Evolutionary conservation across 2,329 filamentous ascomycete genomes (phyloP), one percentile per base, ranked within the genome.

Genomic region (Claviceps pazoutovae): DNA sequence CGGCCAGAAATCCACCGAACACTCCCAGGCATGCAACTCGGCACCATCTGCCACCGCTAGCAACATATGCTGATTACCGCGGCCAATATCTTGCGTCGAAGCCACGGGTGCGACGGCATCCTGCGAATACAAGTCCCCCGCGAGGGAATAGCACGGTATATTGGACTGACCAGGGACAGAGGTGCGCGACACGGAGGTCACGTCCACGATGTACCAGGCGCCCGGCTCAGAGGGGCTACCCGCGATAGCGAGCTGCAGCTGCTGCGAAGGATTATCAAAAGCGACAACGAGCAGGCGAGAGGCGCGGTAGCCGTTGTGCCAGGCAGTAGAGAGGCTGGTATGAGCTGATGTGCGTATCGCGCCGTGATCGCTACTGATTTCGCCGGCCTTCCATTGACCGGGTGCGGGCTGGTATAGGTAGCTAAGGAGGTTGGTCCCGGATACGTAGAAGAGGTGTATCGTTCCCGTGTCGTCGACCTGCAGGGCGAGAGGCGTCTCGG

Each of bases 371-470:
- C 42, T 44, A 5, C 39, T 47, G 43, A 55, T 36, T 14, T 53
- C 48, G n/a, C 51, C 52, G 6, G 46, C 21, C 23, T 50, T 56
- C 59, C 59, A 60, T 5, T 42, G 47, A 2, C 58, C 58, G 4
- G 16, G 17, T 2, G 52, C n/a, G 5, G 47, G 26, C 45, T 55
- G 50, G 43, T 54, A 56, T 1, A 58, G 21, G 43, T 61, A 53
- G 1, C 53, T 48, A 2, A 60, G 37, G 5, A 48, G 38, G 43
- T 56, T 52, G 13, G 44, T 49, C 14, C 54, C 52, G 30, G 54
- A 54, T 4, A 62, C 44, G 48, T 58, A 62, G 50, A 62, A 61
- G 23, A 60, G 21, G 50, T 62, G 59, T 5, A 55, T 49, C 6
- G 46, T 48, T 4, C 56, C 57, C 3, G 52, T 39, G n/a, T 49